A percentile compares a stretch with the other conserved stretches of the same genome.
phyloP scores from a whole-genome alignment of 2,329 filamentous ascomycete species.

The Penicillium sclerotiorum region DNA sequence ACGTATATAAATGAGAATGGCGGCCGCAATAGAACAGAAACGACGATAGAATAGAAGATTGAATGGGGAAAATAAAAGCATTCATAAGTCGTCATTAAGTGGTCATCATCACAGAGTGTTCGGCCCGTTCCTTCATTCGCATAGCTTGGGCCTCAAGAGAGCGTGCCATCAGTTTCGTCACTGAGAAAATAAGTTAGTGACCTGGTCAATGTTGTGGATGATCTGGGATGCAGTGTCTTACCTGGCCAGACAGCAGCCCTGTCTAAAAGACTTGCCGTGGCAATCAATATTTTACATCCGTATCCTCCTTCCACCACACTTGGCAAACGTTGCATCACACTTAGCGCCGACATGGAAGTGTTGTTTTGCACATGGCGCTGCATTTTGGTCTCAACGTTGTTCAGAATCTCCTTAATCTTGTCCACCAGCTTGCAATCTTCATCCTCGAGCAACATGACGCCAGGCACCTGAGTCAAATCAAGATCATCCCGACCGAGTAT shows the following conservation, averaged over 20 bases:
- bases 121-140: constrained; percentile 63
- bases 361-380: constrained; percentile 60
- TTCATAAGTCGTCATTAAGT: constrained; percentile 23
- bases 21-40: background rate
- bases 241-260: constrained; percentile 91
- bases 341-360: constrained; percentile 55
- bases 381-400: constrained; percentile 78
- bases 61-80: constrained; percentile 1
- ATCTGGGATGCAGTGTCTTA: constrained; percentile 49
- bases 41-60: background rate
- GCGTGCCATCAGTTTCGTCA: constrained; percentile 69
- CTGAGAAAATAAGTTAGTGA: constrained; percentile 40
- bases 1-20: background rate
- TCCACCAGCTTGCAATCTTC: constrained; percentile 84
- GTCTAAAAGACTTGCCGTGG: constrained; percentile 84
- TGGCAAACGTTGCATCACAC: constrained; percentile 56
- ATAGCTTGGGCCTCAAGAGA: constrained; percentile 66
- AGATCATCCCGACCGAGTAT: constrained; percentile 81
- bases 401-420: constrained; percentile 79
- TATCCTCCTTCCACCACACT: constrained; percentile 71
- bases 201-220: background rate
- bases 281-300: constrained; percentile 78
- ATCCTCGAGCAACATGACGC: constrained; percentile 86
- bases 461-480: constrained; percentile 77
- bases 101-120: constrained; percentile 36